Base-by-base conservation (phyloP, 1,284 basidiomycete genomes). In the Boletus nobilissimus region DNA sequence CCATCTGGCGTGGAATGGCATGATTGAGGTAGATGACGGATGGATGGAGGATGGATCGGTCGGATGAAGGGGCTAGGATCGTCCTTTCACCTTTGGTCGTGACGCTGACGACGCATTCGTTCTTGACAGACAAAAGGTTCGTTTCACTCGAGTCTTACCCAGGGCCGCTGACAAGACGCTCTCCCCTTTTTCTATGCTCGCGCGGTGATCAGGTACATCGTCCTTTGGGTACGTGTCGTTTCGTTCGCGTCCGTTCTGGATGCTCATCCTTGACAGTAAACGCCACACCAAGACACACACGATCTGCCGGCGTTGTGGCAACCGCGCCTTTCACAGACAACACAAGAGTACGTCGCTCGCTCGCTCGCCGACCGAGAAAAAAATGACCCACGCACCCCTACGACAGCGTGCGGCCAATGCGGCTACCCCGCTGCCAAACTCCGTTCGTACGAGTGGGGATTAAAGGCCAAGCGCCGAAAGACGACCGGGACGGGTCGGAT, bases 391-490 rank as follows among this genome's bases (percentile, higher is more conserved):
- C 54, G 22, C 22, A 73, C 13, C 51, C 29, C 13, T 54, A 54
- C 32, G 54, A 38, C 46, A 97, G 97, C 94, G 81, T 99, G 98
- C 88, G 95, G 95, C 72, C 95, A 97, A 87, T 99, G 98, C 88
- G 98, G 98, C 77, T 99, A 97, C 90, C 98, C 98, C 75, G 90
- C 96, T 77, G 97, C 98, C 80, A 99, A 97, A 91, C 90, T 97
- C 85, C 94, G 98, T 86, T 97, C 96, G 84, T 99, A 94, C 89
- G 95, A 99, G 89, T 99, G 98, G 98, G 97, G 97, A 83, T 92
- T 94, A 87, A 99, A 99, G 93, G 98, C 97, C 78, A 99, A 99
- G 94, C 95, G 98, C 90, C 95, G 98, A 94, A 98, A 98, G 94
- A 98, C 97, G 75, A 97, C 97, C 81, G 98, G 98, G 83, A 97